These are phyloP conservation scores for Trichoderma erinaceum DNA, from an alignment of 495 filamentous ascomycete species.

Conservation along the genomic window DNA sequence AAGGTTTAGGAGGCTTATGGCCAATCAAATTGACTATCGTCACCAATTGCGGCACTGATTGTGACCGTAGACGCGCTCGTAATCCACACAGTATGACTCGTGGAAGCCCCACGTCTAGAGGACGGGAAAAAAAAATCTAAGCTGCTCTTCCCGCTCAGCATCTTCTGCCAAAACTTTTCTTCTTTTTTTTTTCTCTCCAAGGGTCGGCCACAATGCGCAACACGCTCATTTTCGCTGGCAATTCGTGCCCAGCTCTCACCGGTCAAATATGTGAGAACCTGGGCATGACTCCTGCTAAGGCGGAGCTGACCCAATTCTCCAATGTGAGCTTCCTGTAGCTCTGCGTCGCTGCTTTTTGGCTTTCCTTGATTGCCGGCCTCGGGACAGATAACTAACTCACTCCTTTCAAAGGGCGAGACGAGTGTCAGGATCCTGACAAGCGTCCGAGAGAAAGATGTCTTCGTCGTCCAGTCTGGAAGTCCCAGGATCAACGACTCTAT, in stretches of 20 bases:
- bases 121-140: slow-evolving; percentile 3
- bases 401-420: slow-evolving; percentile 76
- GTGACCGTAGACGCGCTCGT: neutral
- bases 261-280: slow-evolving; percentile 54
- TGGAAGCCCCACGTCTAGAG: neutral
- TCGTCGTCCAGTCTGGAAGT: slow-evolving; percentile 96
- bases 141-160: slow-evolving; percentile 24
- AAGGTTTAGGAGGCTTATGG: neutral
- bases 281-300: slow-evolving; percentile 50
- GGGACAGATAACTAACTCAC: slow-evolving; percentile 67
- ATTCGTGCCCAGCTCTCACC: slow-evolving; percentile 50
- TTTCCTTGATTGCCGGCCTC: slow-evolving; percentile 64
- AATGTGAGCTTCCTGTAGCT: slow-evolving; percentile 37
- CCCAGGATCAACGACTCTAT: slow-evolving; percentile 95
- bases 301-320: slow-evolving; percentile 55
- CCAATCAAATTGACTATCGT: neutral
- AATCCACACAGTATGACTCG: neutral
- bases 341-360: slow-evolving; percentile 17
- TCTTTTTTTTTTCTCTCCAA: slow-evolving; percentile 18
- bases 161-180: slow-evolving; percentile 19
- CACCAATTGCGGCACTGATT: neutral
- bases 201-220: slow-evolving; percentile 41
- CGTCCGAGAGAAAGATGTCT: slow-evolving; percentile 96
- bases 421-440: slow-evolving; percentile 89
- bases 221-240: slow-evolving; percentile 53